These are phyloP conservation scores for Cicer bijugum DNA, from an alignment of 306 rosid species.

Conservation along the genomic window DNA sequence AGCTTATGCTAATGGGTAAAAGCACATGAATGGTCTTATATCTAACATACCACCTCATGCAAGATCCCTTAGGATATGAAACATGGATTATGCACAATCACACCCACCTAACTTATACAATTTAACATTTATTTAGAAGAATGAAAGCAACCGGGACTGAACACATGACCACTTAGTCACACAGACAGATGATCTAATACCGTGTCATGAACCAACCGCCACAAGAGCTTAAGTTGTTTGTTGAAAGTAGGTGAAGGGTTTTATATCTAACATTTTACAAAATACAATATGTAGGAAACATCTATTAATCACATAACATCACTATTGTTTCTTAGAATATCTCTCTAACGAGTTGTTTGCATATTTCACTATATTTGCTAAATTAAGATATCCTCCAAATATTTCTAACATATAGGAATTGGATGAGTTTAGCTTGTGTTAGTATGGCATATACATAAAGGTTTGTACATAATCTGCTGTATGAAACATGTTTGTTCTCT, in stretches of 20 bases:
- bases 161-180: not conserved
- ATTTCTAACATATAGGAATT: not conserved
- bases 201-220: not conserved
- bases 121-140: not conserved
- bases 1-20: not conserved
- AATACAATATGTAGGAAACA: not conserved
- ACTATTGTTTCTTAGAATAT: not conserved
- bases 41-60: not conserved
- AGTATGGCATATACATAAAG: not conserved
- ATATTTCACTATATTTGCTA: not conserved
- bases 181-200: not conserved
- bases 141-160: not conserved
- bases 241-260: not conserved
- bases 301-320: not conserved
- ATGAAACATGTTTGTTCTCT: not conserved
- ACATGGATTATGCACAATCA: not conserved
- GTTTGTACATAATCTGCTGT: not conserved
- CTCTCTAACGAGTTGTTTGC: not conserved
- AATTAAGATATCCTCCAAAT: not conserved
- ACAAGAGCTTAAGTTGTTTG: constrained; percentile 20
- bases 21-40: constrained; percentile 5
- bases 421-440: not conserved
- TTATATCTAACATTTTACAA: constrained; percentile 11
- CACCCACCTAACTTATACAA: not conserved
- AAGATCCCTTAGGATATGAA: not conserved